Conservation (phyloP, 768 basidiomycete genomes). For the Lentinula raphanica region DNA sequence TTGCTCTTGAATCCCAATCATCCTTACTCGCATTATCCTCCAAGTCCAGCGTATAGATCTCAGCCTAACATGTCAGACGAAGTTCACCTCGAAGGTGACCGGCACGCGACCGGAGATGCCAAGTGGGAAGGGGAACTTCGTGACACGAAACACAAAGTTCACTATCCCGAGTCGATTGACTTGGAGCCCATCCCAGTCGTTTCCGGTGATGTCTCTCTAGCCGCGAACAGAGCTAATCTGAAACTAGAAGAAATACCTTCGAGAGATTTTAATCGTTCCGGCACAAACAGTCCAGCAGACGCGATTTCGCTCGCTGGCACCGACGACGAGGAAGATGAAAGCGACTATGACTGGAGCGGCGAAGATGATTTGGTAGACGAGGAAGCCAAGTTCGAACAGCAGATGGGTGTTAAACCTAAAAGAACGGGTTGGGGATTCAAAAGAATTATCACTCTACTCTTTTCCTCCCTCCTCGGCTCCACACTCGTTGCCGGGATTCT, state of each 20-base stretch:
- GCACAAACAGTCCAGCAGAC: slow-evolving; percentile 24
- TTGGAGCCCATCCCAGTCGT: slow-evolving; percentile 22
- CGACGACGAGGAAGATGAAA: slow-evolving; percentile 53
- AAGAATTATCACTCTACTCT: slow-evolving; percentile 55
- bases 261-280: slow-evolving; percentile 5
- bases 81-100: slow-evolving; percentile 14
- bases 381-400: slow-evolving; percentile 58
- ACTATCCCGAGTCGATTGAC: slow-evolving; percentile 40
- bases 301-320: slow-evolving; percentile 43
- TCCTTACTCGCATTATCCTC: slow-evolving; percentile 15
- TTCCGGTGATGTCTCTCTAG: slow-evolving; percentile 6
- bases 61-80: slow-evolving; percentile 14
- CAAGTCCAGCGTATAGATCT: slow-evolving; percentile 23
- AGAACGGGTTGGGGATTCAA: slow-evolving; percentile 46
- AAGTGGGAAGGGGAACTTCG: slow-evolving; percentile 15
- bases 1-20: slow-evolving; percentile 4
- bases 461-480: slow-evolving; percentile 72
- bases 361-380: slow-evolving; percentile 74
- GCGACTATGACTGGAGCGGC: slow-evolving; percentile 72
- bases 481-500: slow-evolving; percentile 58
- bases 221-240: slow-evolving; percentile 18
- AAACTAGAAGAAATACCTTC: background rate
- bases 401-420: slow-evolving; percentile 48
- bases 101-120: slow-evolving; percentile 10
- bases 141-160: slow-evolving; percentile 38